Base-by-base conservation (phyloP, 73 alveolate species). In the Blepharisma stoltei region DNA sequence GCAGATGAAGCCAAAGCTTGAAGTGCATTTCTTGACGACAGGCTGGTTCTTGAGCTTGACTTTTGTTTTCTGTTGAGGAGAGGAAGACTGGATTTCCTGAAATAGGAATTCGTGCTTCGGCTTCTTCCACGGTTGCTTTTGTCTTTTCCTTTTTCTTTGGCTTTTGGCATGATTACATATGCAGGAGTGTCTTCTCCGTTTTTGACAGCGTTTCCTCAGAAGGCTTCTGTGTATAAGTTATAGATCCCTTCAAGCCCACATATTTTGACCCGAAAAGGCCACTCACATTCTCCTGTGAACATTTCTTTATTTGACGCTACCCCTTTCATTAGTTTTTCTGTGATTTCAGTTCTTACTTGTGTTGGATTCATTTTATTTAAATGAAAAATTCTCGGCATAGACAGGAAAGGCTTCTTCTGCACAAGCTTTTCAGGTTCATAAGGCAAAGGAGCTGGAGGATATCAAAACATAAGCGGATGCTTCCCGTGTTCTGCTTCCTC, bases 261-360 rank as follows among this genome's bases (percentile, higher is more conserved):
- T n/a, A 83, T 41, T 48, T 54, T 27, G 7, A 78, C 78, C 14
- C 77, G 60, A 38, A 83, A 83, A 49, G 60, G 69, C 49, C 78
- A 83, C 49, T 83, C 90, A 80, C 90, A 83, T 52, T 83, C 90
- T 6, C 90, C 90, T 37, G 90, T 65, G 48, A 77, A 83, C 1
- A 78, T 47, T 18, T 52, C 48, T 5, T 47, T n/a, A 14, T 60
- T 38, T 14, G 38, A 25, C 2, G 14, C 45, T 1, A 8, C 14
- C 0, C 73, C 73, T 20, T 25, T n/a, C 18, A 60, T 8, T n/a
- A 60, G 45, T 18, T 14, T 25, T n/a, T 60, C 18, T 14, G 37
- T 60, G 18, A 9, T 25, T 5, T 60, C 73, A 14, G 14, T 38
- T 20, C 73, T 8, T 18, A 60, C 18, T 18, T 60, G 14, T 20